Conservation (phyloP, 225 moss, liverwort and hornwort genomes). For the Antitrichia curtipendula region DNA sequence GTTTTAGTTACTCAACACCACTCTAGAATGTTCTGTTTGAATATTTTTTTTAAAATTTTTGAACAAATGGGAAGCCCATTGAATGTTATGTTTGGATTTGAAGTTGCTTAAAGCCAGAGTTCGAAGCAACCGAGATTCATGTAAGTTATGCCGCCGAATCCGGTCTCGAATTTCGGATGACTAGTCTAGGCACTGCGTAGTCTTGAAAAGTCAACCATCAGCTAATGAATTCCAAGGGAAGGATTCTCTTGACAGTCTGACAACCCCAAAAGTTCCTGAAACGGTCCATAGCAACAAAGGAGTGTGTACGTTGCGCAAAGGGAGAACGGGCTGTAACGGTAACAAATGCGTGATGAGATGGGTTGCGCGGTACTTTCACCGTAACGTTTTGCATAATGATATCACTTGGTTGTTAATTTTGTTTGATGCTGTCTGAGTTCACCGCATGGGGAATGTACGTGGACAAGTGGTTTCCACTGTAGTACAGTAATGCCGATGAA, state of each 20-base stretch:
- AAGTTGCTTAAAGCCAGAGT: neutral
- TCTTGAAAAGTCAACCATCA: neutral
- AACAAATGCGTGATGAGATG: neutral
- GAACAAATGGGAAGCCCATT: too few relatives aligned
- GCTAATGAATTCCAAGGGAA: neutral
- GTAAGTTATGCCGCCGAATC: neutral
- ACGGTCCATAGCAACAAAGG: neutral
- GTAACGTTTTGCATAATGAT: neutral
- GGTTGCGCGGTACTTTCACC: neutral
- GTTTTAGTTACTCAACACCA: too few relatives aligned
- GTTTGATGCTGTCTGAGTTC: neutral
- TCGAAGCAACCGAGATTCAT: neutral
- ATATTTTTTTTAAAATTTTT: too few relatives aligned
- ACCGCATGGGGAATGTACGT: neutral
- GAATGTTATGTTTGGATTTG: too few relatives aligned
- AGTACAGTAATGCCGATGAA: neutral
- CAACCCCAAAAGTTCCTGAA: neutral
- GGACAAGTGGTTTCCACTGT: neutral
- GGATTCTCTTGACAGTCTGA: neutral
- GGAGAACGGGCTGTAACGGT: neutral
- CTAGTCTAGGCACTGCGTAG: neutral
- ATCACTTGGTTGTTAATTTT: neutral
- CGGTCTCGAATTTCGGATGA: neutral
- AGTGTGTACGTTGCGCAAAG: neutral
- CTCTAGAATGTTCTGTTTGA: too few relatives aligned